A percentile compares a stretch with the other conserved stretches of the same genome.
Evolutionary conservation across 164 flowering plant genomes (phyloP).

Genomic region (Macadamia tetraphylla): DNA sequence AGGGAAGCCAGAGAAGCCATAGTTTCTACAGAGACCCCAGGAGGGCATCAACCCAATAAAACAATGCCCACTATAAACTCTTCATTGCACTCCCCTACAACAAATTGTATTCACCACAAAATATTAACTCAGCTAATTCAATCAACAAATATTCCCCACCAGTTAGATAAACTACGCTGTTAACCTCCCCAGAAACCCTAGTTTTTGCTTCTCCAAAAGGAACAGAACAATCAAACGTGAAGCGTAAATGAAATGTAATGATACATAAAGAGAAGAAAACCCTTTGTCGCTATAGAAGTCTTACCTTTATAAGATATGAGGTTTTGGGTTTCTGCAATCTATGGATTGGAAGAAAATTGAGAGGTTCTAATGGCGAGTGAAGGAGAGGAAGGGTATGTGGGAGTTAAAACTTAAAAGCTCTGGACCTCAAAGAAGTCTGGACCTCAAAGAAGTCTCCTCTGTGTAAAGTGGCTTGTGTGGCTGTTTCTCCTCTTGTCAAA

Average conservation of each 20-base stretch:
- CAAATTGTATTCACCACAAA: too few species aligned
- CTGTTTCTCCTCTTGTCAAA: constrained; percentile 5
- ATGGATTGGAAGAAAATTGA: background rate
- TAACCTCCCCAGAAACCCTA: constrained; percentile 1
- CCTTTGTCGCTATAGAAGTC: background rate
- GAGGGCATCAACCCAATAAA: constrained; percentile 10
- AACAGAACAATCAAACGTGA: background rate
- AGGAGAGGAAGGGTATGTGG: background rate
- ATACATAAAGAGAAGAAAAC: background rate
- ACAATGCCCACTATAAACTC: constrained; percentile 2
- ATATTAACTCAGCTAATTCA: too few species aligned
- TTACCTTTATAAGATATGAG: constrained; percentile 4
- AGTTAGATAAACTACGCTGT: background rate
- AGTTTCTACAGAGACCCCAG: constrained; percentile 1
- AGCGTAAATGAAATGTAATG: background rate
- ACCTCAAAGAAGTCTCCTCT: background rate
- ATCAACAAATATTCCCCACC: background rate
- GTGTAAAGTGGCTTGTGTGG: constrained; percentile 7
- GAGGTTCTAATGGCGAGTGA: background rate
- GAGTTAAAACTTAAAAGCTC: background rate
- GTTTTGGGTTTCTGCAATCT: background rate
- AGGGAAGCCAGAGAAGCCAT: constrained; percentile 78
- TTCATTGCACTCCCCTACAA: constrained; percentile 2
- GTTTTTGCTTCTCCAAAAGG: background rate
- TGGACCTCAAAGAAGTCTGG: too few species aligned